These are phyloP conservation scores for Colletotrichum sansevieriae DNA, from an alignment of 2,329 filamentous ascomycete genomes.

Conservation along the genomic window DNA sequence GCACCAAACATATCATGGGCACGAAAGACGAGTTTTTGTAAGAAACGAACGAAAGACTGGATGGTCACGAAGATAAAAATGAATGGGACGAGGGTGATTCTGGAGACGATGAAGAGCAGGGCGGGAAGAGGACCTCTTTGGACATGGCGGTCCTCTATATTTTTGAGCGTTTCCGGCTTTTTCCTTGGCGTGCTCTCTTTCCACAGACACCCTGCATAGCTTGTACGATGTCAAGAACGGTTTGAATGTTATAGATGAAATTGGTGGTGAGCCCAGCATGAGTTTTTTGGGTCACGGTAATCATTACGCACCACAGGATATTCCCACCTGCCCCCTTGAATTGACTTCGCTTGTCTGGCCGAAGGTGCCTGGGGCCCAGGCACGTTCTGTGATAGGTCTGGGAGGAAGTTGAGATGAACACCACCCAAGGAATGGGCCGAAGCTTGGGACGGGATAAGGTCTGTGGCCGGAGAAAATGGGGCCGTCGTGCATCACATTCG, in stretches of 20 bases:
- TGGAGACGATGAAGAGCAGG: conserved; percentile 6
- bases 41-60: conserved; percentile 34
- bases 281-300: conserved; percentile 13
- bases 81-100: not conserved
- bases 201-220: conserved; percentile 25
- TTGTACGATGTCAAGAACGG: conserved; percentile 36
- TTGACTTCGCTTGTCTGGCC: too few relatives aligned
- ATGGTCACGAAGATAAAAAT: conserved; percentile 4
- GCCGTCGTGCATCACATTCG: too few relatives aligned
- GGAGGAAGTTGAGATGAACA: conserved; percentile 20
- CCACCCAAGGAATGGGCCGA: not conserved
- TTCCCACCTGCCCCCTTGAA: too few relatives aligned
- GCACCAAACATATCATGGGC: not conserved
- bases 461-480: too few relatives aligned
- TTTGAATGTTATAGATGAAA: conserved; percentile 34
- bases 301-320: not conserved
- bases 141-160: conserved; percentile 8
- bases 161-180: conserved; percentile 33
- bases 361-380: too few relatives aligned
- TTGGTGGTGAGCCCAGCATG: conserved; percentile 5
- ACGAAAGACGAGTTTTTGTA: conserved; percentile 35
- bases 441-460: too few relatives aligned
- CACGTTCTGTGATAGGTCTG: not conserved
- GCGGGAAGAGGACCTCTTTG: conserved; percentile 22
- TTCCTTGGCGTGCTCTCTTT: conserved; percentile 15